These are phyloP conservation scores for Penicillium sp. DNA, from an alignment of 2,329 filamentous ascomycete genomes.

Conservation along the genomic window DNA sequence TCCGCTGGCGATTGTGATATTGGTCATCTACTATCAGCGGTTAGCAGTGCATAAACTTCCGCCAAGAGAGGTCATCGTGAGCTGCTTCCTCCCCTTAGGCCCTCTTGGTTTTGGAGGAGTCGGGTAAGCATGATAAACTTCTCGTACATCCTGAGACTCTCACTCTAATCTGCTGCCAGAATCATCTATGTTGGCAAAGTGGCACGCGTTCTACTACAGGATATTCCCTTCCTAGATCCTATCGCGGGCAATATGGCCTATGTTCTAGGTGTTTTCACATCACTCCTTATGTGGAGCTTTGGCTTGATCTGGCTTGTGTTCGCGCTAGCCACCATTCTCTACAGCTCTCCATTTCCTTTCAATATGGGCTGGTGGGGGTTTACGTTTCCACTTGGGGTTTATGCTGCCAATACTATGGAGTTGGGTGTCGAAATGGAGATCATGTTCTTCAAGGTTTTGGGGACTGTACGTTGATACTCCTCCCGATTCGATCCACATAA, in stretches of 20 bases:
- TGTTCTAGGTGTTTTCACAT: constrained; percentile 53
- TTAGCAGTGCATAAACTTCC: constrained; percentile 64
- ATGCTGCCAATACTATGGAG: constrained; percentile 36
- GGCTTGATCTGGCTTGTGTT: constrained; percentile 54
- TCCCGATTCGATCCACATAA: not conserved
- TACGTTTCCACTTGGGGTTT: constrained; percentile 55
- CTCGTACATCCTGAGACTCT: constrained; percentile 41
- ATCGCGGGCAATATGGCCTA: constrained; percentile 55
- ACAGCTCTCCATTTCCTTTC: constrained; percentile 48
- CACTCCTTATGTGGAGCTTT: constrained; percentile 56
- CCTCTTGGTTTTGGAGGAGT: constrained; percentile 65
- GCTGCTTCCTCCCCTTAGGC: constrained; percentile 63
- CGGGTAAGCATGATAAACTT: constrained; percentile 29
- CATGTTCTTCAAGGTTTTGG: constrained; percentile 52
- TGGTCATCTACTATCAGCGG: constrained; percentile 67
- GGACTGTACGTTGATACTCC: constrained; percentile 36
- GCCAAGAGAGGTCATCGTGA: constrained; percentile 63
- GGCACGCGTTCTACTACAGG: constrained; percentile 42
- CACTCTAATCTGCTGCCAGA: constrained; percentile 28
- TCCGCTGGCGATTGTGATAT: constrained; percentile 58
- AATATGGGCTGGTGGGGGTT: constrained; percentile 61
- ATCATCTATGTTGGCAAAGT: constrained; percentile 52
- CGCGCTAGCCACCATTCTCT: constrained; percentile 48
- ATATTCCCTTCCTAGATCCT: constrained; percentile 36
- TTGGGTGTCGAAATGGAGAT: constrained; percentile 49